phyloP scores from a whole-genome alignment of 257 asterid species.

The Gardenia jasminoides region DNA sequence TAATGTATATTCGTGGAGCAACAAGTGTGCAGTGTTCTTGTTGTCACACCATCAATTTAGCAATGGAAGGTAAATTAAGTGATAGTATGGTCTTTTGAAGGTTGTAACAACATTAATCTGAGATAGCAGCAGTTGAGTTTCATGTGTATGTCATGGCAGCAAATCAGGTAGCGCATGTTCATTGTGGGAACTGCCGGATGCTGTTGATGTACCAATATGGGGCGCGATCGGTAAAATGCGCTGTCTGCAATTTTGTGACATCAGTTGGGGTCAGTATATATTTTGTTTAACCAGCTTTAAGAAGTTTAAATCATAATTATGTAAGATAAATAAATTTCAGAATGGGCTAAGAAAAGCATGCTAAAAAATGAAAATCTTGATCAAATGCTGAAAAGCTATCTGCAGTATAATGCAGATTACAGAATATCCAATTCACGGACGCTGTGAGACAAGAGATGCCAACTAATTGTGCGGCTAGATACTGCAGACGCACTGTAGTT shows the following conservation, averaged over 20 bases:
- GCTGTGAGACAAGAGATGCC: background rate
- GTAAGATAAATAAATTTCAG: background rate
- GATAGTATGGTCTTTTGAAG: background rate
- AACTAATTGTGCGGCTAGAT: background rate
- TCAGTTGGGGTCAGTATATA: slow-evolving; percentile 41
- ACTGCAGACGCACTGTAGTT: background rate
- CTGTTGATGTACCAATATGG: slow-evolving; percentile 53
- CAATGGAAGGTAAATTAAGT: slow-evolving; percentile 43
- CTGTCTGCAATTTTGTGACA: slow-evolving; percentile 60
- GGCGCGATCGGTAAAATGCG: slow-evolving; percentile 53
- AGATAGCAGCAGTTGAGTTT: background rate
- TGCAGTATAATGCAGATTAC: background rate
- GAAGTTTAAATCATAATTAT: background rate
- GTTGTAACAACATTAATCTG: background rate
- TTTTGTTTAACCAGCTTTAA: background rate
- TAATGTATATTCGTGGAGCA: slow-evolving; percentile 58
- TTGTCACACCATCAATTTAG: slow-evolving; percentile 55
- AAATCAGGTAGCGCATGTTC: slow-evolving; percentile 60
- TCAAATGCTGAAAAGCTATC: background rate
- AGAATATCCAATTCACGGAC: background rate
- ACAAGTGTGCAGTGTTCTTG: slow-evolving; percentile 61
- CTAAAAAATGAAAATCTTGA: background rate
- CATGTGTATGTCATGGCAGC: slow-evolving; percentile 30
- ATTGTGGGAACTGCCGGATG: slow-evolving; percentile 55
- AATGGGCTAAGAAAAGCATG: background rate